phyloP scores from a whole-genome alignment of 129 eudicot genomes.

The Helianthus tuberosus region DNA sequence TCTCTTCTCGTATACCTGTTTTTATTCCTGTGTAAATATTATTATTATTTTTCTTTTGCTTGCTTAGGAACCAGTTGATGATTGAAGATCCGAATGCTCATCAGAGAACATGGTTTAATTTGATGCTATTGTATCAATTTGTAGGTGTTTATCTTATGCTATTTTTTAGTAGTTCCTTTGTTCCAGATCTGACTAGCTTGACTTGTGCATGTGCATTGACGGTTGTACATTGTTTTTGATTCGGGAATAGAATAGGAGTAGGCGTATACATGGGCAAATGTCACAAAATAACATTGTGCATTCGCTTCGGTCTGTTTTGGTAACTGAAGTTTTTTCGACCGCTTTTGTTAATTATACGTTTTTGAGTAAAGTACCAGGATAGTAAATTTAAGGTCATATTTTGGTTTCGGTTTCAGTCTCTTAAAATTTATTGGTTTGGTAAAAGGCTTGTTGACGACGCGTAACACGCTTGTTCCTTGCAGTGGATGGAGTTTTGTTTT shows the following conservation, averaged over 20 bases:
- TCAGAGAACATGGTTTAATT: constrained; percentile 21
- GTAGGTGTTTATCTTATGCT: constrained; percentile 13
- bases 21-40: not conserved
- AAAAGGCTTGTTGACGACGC: too few species aligned
- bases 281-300: too few species aligned
- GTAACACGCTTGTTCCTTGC: too few species aligned
- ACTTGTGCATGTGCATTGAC: constrained; percentile 23
- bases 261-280: not conserved
- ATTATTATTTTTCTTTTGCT: not conserved
- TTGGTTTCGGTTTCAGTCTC: too few species aligned
- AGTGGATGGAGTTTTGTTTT: too few species aligned
- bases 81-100: constrained; percentile 10
- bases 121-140: constrained; percentile 6
- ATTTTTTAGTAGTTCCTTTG: constrained; percentile 12
- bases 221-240: constrained; percentile 6
- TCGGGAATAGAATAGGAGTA: not conserved
- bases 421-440: too few species aligned
- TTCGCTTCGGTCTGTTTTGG: too few species aligned
- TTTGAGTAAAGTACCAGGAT: too few species aligned
- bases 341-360: too few species aligned
- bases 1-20: not conserved
- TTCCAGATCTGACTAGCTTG: constrained; percentile 4
- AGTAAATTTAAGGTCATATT: too few species aligned
- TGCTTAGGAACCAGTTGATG: constrained; percentile 9
- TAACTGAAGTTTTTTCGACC: too few species aligned